Percentiles rank a stretch among this genome's conserved stretches.
Evolutionary conservation across 1,139 yeast species (phyloP).

Genomic region (Lodderomyces jiufengensis): DNA sequence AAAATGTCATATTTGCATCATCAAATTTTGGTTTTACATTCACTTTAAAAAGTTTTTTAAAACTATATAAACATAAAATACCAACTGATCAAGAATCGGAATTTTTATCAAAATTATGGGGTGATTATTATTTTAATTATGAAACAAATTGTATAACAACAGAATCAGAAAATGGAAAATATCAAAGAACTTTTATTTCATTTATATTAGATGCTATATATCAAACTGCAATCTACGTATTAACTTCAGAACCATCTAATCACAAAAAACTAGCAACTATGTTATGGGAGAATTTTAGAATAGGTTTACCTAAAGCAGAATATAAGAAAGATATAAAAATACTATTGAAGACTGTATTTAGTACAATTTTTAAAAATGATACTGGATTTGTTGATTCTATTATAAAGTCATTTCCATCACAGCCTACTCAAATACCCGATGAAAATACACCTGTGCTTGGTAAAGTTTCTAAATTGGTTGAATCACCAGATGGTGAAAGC

Average conservation of each 20-base stretch:
- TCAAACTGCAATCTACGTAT: constrained; percentile 60
- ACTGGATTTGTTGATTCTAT: constrained; percentile 55
- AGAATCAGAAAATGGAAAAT: constrained; percentile 23
- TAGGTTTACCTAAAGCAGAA: constrained; percentile 35
- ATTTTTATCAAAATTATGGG: constrained; percentile 69
- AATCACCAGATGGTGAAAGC: constrained; percentile 43
- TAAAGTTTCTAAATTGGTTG: constrained; percentile 59
- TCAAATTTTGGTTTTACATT: constrained; percentile 60
- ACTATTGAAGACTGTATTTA: constrained; percentile 53
- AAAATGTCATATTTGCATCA: constrained; percentile 76
- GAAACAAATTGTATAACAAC: constrained; percentile 43
- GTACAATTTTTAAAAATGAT: constrained; percentile 46
- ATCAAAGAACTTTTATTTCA: constrained; percentile 56
- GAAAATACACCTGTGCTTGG: constrained; percentile 32
- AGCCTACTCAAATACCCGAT: constrained; percentile 17
- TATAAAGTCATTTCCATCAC: constrained; percentile 35
- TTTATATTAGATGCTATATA: constrained; percentile 79
- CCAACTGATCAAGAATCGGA: constrained; percentile 31
- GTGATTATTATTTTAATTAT: constrained; percentile 56
- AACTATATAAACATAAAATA: constrained; percentile 40
- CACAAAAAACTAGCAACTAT: constrained; percentile 30
- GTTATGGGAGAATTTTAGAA: constrained; percentile 45
- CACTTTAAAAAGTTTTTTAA: constrained; percentile 62
- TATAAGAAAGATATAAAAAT: constrained; percentile 55
- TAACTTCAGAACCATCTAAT: constrained; percentile 51